Evolutionary conservation across 2,329 filamentous ascomycete species (phyloP).

Genomic region (Didymella segeticola): DNA sequence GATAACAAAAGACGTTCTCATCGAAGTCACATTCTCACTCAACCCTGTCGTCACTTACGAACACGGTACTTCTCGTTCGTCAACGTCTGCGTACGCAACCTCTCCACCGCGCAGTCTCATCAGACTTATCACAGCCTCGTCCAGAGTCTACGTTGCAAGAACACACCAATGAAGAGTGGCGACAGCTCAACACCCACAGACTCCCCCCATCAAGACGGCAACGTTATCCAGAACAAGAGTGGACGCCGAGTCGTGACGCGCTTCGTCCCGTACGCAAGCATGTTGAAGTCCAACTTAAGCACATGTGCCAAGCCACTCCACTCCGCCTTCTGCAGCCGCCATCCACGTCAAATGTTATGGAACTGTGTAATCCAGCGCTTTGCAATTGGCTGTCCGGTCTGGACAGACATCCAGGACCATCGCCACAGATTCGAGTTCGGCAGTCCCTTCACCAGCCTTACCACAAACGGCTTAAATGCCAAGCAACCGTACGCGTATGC

Average conservation of each 20-base stretch:
- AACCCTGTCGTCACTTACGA: background rate
- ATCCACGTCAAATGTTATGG: background rate
- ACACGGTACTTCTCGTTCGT: background rate
- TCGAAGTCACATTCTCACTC: background rate
- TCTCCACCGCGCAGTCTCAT: background rate
- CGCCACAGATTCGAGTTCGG: background rate
- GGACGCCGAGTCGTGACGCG: slow-evolving; percentile 8
- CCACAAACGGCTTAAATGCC: background rate
- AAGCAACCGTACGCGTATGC: slow-evolving; percentile 4
- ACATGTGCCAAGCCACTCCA: slow-evolving; percentile 7
- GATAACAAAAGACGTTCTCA: background rate
- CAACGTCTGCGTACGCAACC: background rate
- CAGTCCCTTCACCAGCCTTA: slow-evolving; percentile 8
- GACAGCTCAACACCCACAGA: background rate
- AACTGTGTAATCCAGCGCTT: background rate
- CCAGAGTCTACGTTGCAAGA: background rate
- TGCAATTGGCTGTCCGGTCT: background rate
- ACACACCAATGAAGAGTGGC: background rate
- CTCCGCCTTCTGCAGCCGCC: slow-evolving; percentile 8
- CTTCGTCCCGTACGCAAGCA: slow-evolving; percentile 19
- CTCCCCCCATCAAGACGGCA: background rate
- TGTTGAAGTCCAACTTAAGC: slow-evolving; percentile 10
- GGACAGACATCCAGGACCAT: background rate
- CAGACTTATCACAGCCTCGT: slow-evolving; percentile 1
- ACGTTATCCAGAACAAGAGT: background rate